These are phyloP conservation scores for Wickerhamiella bombiphila DNA, from an alignment of 805 yeast species.

Conservation along the genomic window DNA sequence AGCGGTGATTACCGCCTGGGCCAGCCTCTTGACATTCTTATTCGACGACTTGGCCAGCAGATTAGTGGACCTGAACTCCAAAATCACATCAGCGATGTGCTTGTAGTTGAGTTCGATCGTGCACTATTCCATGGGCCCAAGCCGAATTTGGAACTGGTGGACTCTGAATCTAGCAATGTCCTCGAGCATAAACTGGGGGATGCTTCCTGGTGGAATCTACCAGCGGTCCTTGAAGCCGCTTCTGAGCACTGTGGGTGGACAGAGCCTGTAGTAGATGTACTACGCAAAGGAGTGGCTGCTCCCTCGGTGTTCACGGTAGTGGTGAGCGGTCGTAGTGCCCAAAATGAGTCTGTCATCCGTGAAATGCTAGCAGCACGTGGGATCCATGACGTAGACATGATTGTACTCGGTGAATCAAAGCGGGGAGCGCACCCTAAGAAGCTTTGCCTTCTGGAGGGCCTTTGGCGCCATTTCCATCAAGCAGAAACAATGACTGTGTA, in stretches of 20 bases:
- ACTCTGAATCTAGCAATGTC: constrained; percentile 4
- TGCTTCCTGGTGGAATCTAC: constrained; percentile 10
- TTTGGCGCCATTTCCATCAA: constrained; percentile 9
- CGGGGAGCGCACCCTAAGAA: constrained; percentile 3
- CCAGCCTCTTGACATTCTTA: background rate
- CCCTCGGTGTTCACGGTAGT: constrained; percentile 9
- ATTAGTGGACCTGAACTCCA: background rate
- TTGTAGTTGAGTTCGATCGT: constrained; percentile 16
- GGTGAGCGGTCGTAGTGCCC: constrained; percentile 11
- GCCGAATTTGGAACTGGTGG: constrained; percentile 10
- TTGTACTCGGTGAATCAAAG: constrained; percentile 11
- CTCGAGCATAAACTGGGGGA: constrained; percentile 11
- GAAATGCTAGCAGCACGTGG: constrained; percentile 9
- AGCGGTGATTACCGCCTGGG: too few relatives aligned
- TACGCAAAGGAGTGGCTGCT: constrained; percentile 3
- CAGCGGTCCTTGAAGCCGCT: constrained; percentile 11
- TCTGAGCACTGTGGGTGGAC: constrained; percentile 11
- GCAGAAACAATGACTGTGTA: constrained; percentile 10
- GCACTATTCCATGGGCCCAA: constrained; percentile 13
- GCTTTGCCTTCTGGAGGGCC: constrained; percentile 8
- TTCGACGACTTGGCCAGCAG: background rate
- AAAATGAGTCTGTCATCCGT: constrained; percentile 5
- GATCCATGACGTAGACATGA: constrained; percentile 8
- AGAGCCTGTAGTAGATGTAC: constrained; percentile 9
- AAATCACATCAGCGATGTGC: constrained; percentile 10